phyloP scores from a whole-genome alignment of 2,329 filamentous ascomycete genomes.

The Diaporthe destruens region DNA sequence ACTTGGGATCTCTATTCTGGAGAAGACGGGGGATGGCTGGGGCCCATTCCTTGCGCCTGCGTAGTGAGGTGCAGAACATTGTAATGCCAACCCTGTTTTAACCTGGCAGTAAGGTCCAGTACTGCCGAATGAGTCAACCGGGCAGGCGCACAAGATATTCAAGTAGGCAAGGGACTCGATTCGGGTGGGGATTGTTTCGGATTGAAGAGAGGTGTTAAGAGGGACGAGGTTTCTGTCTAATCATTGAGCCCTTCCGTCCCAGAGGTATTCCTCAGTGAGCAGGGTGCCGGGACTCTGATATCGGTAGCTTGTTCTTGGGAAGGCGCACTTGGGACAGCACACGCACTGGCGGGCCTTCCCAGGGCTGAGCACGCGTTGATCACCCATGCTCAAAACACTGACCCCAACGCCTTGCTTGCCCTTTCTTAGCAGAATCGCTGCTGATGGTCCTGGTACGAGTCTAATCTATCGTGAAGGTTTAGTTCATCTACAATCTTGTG shows the following conservation, averaged over 20 bases:
- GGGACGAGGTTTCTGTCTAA: slow-evolving; percentile 14
- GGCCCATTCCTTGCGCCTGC: slow-evolving; percentile 54
- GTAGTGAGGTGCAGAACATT: slow-evolving; percentile 57
- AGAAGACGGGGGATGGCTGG: slow-evolving; percentile 49
- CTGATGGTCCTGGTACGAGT: background rate
- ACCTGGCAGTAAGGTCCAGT: background rate
- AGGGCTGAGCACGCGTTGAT: background rate
- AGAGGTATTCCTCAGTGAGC: background rate
- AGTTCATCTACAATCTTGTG: slow-evolving; percentile 9
- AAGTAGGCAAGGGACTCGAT: background rate
- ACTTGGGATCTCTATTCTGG: slow-evolving; percentile 41
- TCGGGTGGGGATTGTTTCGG: background rate
- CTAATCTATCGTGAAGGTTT: background rate
- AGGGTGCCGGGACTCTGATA: background rate
- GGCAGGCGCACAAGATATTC: background rate
- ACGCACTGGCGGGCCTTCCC: slow-evolving; percentile 14
- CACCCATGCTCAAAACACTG: background rate
- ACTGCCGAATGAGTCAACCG: background rate
- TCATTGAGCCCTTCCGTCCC: background rate
- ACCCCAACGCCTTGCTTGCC: background rate
- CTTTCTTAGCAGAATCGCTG: background rate
- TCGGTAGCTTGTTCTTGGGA: background rate
- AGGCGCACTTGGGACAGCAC: slow-evolving; percentile 12
- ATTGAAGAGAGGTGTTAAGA: slow-evolving; percentile 34
- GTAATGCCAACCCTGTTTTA: background rate